Evolutionary conservation across 2,329 filamentous ascomycete species (phyloP).

Genomic region (Colletotrichum liaoningense): DNA sequence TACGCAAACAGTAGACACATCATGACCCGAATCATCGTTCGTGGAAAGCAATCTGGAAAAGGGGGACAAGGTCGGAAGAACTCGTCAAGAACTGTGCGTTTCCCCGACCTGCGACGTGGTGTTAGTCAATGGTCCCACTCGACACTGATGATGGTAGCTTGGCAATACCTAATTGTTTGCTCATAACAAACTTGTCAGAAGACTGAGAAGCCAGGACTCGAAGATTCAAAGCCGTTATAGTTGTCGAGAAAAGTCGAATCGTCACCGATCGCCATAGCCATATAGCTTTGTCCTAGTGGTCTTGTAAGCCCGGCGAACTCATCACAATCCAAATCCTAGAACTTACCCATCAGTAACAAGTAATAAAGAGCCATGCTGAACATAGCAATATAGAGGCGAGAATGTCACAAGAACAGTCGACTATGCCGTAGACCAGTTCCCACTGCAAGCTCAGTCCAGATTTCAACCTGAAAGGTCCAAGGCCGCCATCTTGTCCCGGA

Average conservation of each 20-base stretch:
- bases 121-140: slow-evolving; percentile 28
- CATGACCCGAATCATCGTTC: not conserved
- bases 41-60: not conserved
- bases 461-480: slow-evolving; percentile 28
- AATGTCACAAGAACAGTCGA: not conserved
- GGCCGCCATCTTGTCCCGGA: slow-evolving; percentile 20
- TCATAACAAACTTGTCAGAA: not conserved
- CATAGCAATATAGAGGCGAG: not conserved
- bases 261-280: not conserved
- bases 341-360: not conserved
- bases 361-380: not conserved
- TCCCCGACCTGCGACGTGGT: not conserved
- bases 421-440: not conserved
- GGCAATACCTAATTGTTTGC: slow-evolving; percentile 30
- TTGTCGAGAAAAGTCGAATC: not conserved
- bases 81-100: not conserved
- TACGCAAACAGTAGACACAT: slow-evolving; percentile 8
- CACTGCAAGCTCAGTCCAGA: not conserved
- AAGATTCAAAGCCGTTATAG: not conserved
- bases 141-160: slow-evolving; percentile 14
- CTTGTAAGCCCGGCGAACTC: not conserved
- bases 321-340: not conserved
- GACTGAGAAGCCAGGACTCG: not conserved
- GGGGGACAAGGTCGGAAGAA: not conserved
- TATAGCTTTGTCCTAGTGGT: not conserved